Conservation (phyloP, 306 rosid genomes). For the Carpinus viminea region DNA sequence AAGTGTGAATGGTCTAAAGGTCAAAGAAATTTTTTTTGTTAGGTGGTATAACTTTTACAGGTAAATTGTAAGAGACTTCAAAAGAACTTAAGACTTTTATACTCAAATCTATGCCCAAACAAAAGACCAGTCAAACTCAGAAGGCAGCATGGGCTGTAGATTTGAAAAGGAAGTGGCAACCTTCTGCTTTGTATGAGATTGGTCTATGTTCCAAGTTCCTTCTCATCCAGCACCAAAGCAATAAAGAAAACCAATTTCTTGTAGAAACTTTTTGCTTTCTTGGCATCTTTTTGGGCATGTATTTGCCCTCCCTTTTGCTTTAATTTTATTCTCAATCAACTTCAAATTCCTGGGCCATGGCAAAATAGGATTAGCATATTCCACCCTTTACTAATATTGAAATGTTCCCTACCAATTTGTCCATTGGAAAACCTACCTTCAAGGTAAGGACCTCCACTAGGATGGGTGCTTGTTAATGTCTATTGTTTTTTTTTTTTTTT, state of each 20-base stretch:
- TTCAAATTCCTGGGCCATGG: background rate
- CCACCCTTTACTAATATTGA: conserved; percentile 42
- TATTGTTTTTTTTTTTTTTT: no score
- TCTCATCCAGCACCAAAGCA: conserved; percentile 21
- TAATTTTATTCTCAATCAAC: background rate
- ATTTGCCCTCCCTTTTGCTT: conserved; percentile 27
- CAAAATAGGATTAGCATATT: conserved; percentile 50
- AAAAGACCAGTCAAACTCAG: conserved; percentile 3
- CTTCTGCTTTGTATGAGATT: conserved; percentile 13
- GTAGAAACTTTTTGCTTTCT: background rate
- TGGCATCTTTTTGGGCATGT: conserved; percentile 1
- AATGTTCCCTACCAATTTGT: conserved; percentile 15
- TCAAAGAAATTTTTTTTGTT: no score
- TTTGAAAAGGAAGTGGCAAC: background rate
- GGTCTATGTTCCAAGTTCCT: conserved; percentile 22
- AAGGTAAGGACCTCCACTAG: conserved; percentile 1
- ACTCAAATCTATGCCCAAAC: background rate
- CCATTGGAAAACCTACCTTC: conserved; percentile 23
- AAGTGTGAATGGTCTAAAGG: no score
- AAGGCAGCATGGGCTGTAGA: background rate
- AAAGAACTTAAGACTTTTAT: background rate
- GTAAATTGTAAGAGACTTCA: background rate
- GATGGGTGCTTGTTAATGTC: background rate
- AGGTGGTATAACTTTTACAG: background rate
- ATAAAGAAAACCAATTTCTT: background rate